A percentile compares a stretch with the other conserved stretches of the same genome.
phyloP scores from a whole-genome alignment of 78 protist species.

The Isochrysis galbana region DNA sequence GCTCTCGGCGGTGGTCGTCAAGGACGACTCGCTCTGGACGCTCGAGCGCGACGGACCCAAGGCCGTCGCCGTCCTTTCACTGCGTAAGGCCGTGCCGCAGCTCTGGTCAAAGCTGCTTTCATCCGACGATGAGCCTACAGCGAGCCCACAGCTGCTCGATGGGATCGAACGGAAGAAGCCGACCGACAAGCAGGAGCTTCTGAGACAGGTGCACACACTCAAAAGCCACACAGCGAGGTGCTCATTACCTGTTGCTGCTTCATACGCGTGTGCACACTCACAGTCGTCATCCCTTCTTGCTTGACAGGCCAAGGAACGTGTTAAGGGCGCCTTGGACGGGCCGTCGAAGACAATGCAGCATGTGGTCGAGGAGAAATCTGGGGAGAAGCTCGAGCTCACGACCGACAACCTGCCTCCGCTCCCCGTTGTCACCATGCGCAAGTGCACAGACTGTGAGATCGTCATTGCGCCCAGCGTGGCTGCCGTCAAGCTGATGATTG shows the following conservation, averaged over 20 bases:
- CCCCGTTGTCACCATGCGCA: neutral
- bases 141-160: neutral
- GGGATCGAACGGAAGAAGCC: neutral
- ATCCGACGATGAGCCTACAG: neutral
- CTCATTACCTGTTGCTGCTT: no score
- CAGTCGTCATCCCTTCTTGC: no score
- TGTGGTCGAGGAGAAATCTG: neutral
- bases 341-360: neutral
- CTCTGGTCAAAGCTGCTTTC: neutral
- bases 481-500: neutral
- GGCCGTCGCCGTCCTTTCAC: neutral
- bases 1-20: neutral
- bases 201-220: no score
- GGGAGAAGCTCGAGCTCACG: neutral
- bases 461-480: neutral
- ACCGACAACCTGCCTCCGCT: neutral
- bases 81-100: neutral
- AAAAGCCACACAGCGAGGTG: no score
- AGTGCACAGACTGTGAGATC: neutral
- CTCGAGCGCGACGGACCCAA: neutral
- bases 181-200: neutral
- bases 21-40: neutral
- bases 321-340: neutral
- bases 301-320: neutral
- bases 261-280: no score